Percentiles rank a stretch among this genome's conserved stretches.
phyloP scores from a whole-genome alignment of 2,329 filamentous ascomycete genomes.

The Ophiostoma piceae region DNA sequence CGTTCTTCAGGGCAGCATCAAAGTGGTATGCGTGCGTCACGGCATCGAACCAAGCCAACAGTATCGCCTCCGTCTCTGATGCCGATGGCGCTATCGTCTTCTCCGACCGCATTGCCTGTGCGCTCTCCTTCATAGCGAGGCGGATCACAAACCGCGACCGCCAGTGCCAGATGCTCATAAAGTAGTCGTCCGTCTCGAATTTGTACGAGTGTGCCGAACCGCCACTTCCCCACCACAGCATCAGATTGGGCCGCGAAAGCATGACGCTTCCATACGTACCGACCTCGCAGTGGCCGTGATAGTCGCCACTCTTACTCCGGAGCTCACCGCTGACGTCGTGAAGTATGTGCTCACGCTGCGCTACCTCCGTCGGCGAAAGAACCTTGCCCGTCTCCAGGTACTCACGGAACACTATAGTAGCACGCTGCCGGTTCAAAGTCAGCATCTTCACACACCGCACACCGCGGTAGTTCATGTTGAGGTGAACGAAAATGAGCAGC shows the following conservation, averaged over 20 bases:
- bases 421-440: slow-evolving; percentile 79
- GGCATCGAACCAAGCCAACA: slow-evolving; percentile 39
- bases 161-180: slow-evolving; percentile 52
- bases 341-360: slow-evolving; percentile 61
- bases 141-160: slow-evolving; percentile 48
- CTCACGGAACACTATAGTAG: slow-evolving; percentile 67
- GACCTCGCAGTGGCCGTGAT: slow-evolving; percentile 35
- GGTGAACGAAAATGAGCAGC: slow-evolving; percentile 66
- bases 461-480: slow-evolving; percentile 79
- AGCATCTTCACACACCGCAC: slow-evolving; percentile 79
- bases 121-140: slow-evolving; percentile 53
- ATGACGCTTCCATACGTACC: slow-evolving; percentile 40
- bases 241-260: slow-evolving; percentile 27
- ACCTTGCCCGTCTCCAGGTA: slow-evolving; percentile 48
- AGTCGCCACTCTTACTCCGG: slow-evolving; percentile 37
- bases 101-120: slow-evolving; percentile 32
- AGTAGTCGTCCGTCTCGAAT: slow-evolving; percentile 47
- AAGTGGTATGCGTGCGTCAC: slow-evolving; percentile 41
- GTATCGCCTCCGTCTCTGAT: slow-evolving; percentile 5
- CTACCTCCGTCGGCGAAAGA: slow-evolving; percentile 61
- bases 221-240: slow-evolving; percentile 29
- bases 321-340: slow-evolving; percentile 45
- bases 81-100: slow-evolving; percentile 10
- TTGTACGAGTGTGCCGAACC: slow-evolving; percentile 33
- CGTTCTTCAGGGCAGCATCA: slow-evolving; percentile 36